These are phyloP conservation scores for Macrolepiota albuminosa DNA, from an alignment of 768 basidiomycete species.

Conservation along the genomic window DNA sequence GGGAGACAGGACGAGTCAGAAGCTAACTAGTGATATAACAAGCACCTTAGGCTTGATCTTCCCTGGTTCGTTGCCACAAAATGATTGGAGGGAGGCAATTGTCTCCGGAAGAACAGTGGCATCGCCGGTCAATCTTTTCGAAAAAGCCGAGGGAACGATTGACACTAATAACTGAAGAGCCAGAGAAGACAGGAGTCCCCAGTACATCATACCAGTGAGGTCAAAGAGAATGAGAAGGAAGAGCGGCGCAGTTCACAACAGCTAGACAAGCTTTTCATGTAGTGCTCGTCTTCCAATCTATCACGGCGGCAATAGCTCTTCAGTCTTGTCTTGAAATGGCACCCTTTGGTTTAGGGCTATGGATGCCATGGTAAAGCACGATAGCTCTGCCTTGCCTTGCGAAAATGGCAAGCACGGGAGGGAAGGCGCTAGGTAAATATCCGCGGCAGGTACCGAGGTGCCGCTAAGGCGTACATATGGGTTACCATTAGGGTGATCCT, in stretches of 20 bases:
- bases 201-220: background rate
- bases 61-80: background rate
- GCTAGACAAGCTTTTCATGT: background rate
- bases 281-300: slow-evolving; percentile 2
- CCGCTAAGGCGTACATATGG: no score
- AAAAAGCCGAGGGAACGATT: background rate
- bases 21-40: slow-evolving; percentile 10
- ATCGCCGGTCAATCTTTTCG: background rate
- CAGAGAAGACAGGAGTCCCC: background rate
- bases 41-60: slow-evolving; percentile 10
- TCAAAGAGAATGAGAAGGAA: background rate
- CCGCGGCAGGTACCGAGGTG: no score
- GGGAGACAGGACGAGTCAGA: background rate
- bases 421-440: background rate
- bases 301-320: background rate
- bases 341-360: background rate
- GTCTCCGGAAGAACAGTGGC: background rate
- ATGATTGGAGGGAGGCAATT: background rate
- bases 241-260: background rate
- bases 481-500: no score
- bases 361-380: background rate
- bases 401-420: background rate
- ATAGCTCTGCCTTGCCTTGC: background rate
- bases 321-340: background rate
- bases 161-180: background rate